Conservation (phyloP, 2,329 filamentous ascomycete genomes). For the Botrytis medusae region DNA sequence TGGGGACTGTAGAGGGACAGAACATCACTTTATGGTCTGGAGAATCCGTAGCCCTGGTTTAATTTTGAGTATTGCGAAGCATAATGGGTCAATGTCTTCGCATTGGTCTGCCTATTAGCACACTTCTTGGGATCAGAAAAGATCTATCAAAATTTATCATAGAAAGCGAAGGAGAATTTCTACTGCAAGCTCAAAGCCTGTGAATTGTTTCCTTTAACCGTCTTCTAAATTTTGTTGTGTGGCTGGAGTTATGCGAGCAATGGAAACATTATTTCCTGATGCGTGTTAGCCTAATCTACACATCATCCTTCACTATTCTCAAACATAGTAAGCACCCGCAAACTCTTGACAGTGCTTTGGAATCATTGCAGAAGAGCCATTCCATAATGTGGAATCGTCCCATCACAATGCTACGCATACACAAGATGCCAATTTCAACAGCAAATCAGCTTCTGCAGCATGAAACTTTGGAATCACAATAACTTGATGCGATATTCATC, state of each 20-base stretch:
- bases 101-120: neutral
- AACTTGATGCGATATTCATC: neutral
- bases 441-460: neutral
- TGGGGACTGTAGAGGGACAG: neutral
- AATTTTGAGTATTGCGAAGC: neutral
- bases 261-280: constrained; percentile 12
- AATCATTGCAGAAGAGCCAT: neutral
- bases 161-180: neutral
- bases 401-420: neutral
- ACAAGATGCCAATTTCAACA: neutral
- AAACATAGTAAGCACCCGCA: neutral
- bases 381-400: too few relatives aligned
- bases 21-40: neutral
- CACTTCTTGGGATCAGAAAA: neutral
- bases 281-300: neutral
- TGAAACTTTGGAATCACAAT: constrained; percentile 1
- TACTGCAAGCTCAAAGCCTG: neutral
- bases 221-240: neutral
- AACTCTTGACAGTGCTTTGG: neutral
- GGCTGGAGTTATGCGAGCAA: neutral
- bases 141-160: neutral
- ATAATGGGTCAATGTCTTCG: neutral
- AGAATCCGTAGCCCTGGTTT: neutral
- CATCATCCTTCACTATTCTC: neutral
- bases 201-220: neutral